Evolutionary conservation across 352 stramenopile species (phyloP).

Genomic region (Globisporangium takayamanum): DNA sequence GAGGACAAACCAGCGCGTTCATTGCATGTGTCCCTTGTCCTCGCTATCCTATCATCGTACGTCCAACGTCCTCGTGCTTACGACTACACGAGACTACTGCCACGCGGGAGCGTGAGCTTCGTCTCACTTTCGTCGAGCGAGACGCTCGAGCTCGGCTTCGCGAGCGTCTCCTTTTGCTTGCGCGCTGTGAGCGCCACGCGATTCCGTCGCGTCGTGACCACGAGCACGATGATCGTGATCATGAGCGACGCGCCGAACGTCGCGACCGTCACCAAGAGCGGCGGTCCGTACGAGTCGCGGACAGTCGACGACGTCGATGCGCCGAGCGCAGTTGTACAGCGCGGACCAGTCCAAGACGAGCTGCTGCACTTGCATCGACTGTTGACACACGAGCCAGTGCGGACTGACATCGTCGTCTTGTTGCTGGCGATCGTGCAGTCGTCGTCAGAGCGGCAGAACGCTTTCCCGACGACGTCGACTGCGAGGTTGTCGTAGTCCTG

Average conservation of each 20-base stretch:
- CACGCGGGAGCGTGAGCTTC: neutral
- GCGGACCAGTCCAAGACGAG: constrained; percentile 4
- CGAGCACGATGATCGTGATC: neutral
- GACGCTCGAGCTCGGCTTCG: neutral
- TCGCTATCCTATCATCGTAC: no score
- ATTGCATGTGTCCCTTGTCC: no score
- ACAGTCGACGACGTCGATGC: neutral
- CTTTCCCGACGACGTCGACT: neutral
- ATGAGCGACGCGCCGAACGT: neutral
- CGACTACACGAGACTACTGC: neutral
- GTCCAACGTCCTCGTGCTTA: no score
- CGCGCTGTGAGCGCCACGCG: neutral
- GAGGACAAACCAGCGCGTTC: no score
- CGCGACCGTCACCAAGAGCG: neutral
- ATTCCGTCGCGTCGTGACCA: neutral
- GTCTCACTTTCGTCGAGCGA: neutral
- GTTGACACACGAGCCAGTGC: neutral
- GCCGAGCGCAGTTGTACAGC: neutral
- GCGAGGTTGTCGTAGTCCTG: constrained; percentile 51
- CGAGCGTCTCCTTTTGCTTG: neutral
- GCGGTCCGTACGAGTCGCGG: neutral
- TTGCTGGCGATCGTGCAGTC: constrained; percentile 2
- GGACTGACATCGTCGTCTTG: neutral
- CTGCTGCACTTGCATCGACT: constrained; percentile 4
- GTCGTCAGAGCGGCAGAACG: constrained; percentile 2